Evolutionary conservation across 805 yeast genomes (phyloP).

Genomic region (Yamadazyma olivae): DNA sequence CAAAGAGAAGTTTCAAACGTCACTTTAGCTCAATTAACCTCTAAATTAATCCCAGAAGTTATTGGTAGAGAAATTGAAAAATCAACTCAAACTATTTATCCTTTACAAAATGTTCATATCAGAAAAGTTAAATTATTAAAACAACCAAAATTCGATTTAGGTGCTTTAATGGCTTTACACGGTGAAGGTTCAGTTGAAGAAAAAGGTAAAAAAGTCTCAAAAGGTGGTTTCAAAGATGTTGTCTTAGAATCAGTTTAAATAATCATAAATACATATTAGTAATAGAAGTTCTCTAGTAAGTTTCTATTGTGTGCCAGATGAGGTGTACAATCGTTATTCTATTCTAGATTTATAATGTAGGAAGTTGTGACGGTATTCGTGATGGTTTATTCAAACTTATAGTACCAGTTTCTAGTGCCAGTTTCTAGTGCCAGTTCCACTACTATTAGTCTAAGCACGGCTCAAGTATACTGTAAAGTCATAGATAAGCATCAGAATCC

Average conservation of each 20-base stretch:
- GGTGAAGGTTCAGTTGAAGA: slow-evolving; percentile 90
- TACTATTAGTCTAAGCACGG: too few species aligned
- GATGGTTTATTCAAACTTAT: too few species aligned
- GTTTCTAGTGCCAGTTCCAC: too few species aligned
- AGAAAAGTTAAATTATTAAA: slow-evolving; percentile 98
- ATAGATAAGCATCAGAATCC: too few species aligned
- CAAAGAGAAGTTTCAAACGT: slow-evolving; percentile 93
- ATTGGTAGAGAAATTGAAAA: slow-evolving; percentile 98
- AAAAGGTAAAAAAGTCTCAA: slow-evolving; percentile 97
- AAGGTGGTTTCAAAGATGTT: slow-evolving; percentile 98
- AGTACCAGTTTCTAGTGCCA: too few species aligned
- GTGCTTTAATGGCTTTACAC: slow-evolving; percentile 93
- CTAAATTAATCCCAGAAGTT: slow-evolving; percentile 97
- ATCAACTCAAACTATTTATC: slow-evolving; percentile 91
- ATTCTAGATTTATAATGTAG: too few species aligned
- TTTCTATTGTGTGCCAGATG: too few species aligned
- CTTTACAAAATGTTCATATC: slow-evolving; percentile 97
- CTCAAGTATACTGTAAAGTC: too few species aligned
- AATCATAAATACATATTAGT: neutral
- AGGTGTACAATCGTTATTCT: too few species aligned
- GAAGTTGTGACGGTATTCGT: too few species aligned
- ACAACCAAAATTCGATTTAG: slow-evolving; percentile 98
- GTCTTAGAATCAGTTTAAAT: slow-evolving; percentile 91
- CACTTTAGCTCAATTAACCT: slow-evolving; percentile 93
- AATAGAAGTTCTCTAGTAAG: neutral